Conservation (phyloP, 2,329 filamentous ascomycete genomes). For the Monosporascus ibericus region DNA sequence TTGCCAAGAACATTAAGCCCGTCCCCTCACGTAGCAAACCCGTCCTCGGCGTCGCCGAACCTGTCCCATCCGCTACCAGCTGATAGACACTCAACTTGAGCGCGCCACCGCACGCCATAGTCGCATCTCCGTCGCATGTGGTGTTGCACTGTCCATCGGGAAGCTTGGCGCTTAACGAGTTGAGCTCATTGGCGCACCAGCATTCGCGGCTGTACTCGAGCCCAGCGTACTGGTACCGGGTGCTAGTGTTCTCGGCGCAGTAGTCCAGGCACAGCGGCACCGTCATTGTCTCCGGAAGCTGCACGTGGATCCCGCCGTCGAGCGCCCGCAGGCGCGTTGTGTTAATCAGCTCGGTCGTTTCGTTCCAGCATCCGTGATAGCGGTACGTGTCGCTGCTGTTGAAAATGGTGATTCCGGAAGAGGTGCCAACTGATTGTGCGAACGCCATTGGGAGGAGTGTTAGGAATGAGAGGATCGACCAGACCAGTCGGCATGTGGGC, state of each 20-base stretch:
- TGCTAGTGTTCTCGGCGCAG: constrained; percentile 29
- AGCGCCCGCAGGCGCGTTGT: constrained; percentile 38
- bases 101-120: constrained; percentile 44
- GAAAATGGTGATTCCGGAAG: background rate
- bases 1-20: too few species aligned
- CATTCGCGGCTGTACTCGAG: constrained; percentile 50
- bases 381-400: constrained; percentile 26
- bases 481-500: too few species aligned
- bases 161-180: constrained; percentile 38
- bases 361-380: constrained; percentile 50
- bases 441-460: too few species aligned
- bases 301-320: constrained; percentile 32
- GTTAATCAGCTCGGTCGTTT: constrained; percentile 38
- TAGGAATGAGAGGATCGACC: too few species aligned
- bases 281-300: constrained; percentile 40
- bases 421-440: too few species aligned
- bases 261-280: constrained; percentile 43
- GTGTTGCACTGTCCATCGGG: constrained; percentile 41
- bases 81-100: constrained; percentile 40
- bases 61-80: background rate
- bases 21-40: too few species aligned
- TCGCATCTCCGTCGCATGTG: constrained; percentile 45
- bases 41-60: too few species aligned
- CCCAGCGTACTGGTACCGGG: constrained; percentile 41
- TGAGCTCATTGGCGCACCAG: constrained; percentile 48